Evolutionary conservation across 176 grass and related monocot genomes (phyloP).

Genomic region (Carex myosuroides): DNA sequence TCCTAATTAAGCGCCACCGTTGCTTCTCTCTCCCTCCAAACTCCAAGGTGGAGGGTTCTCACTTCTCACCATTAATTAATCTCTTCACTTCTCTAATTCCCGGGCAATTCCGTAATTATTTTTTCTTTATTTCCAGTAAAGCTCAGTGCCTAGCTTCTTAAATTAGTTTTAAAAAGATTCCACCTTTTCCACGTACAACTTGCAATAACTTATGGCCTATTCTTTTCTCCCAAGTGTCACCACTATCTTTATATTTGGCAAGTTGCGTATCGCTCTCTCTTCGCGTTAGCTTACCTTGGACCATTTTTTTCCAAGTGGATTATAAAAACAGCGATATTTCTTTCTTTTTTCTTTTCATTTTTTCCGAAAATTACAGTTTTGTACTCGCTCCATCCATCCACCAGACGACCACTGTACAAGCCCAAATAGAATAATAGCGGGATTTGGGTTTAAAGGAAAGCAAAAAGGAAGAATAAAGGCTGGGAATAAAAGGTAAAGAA

Average conservation of each 20-base stretch:
- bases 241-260: conserved; percentile 11
- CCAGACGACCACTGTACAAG: background rate
- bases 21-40: background rate
- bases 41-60: background rate
- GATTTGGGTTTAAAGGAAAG: conserved; percentile 23
- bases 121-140: background rate
- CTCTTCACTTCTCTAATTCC: background rate
- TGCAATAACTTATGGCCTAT: conserved; percentile 1
- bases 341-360: background rate
- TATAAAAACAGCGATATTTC: conserved; percentile 4
- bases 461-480: conserved; percentile 14
- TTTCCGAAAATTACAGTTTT: conserved; percentile 8
- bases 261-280: conserved; percentile 5
- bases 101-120: background rate
- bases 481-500: conserved; percentile 16
- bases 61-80: background rate
- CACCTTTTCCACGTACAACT: conserved; percentile 19
- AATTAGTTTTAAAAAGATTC: background rate
- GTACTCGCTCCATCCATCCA: conserved; percentile 6
- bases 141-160: background rate
- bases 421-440: background rate
- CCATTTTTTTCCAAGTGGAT: conserved; percentile 2
- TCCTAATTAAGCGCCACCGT: conserved; percentile 13
- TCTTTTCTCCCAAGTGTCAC: conserved; percentile 13
- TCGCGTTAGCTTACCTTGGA: background rate